A percentile compares a stretch with the other conserved stretches of the same genome.
These are phyloP conservation scores for Ogataea sp. DNA, from an alignment of 805 yeast species.

Conservation along the genomic window DNA sequence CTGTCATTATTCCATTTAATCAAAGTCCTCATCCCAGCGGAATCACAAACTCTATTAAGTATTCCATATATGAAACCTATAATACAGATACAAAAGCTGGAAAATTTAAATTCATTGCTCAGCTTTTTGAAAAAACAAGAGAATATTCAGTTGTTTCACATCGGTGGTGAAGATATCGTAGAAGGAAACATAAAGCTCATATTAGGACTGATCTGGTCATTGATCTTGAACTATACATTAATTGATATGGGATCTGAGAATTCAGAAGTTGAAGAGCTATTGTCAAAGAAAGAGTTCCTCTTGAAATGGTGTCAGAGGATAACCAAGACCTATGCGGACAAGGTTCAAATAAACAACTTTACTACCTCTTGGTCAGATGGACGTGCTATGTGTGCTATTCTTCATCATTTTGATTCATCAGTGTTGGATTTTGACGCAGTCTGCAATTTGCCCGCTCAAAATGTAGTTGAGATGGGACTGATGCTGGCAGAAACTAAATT, in stretches of 20 bases:
- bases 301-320: slow-evolving; percentile 47
- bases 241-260: slow-evolving; percentile 6
- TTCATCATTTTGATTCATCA: slow-evolving; percentile 34
- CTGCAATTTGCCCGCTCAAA: slow-evolving; percentile 18
- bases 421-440: slow-evolving; percentile 26
- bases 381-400: slow-evolving; percentile 38
- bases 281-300: slow-evolving; percentile 29
- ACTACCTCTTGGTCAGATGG: slow-evolving; percentile 48
- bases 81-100: slow-evolving; percentile 36
- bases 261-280: slow-evolving; percentile 3
- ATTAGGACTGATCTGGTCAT: slow-evolving; percentile 41
- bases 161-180: slow-evolving; percentile 41
- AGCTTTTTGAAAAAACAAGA: slow-evolving; percentile 32
- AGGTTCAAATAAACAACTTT: slow-evolving; percentile 38
- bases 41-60: slow-evolving; percentile 14
- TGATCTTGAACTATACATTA: slow-evolving; percentile 32
- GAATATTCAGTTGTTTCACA: slow-evolving; percentile 30
- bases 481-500: slow-evolving; percentile 32
- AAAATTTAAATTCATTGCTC: slow-evolving; percentile 35
- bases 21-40: slow-evolving; percentile 20
- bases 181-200: slow-evolving; percentile 40
- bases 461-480: slow-evolving; percentile 30
- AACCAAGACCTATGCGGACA: slow-evolving; percentile 25
- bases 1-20: slow-evolving; percentile 29
- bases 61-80: slow-evolving; percentile 29